These are phyloP conservation scores for Gynochthodes officinalis DNA, from an alignment of 257 asterid species.

Conservation along the genomic window DNA sequence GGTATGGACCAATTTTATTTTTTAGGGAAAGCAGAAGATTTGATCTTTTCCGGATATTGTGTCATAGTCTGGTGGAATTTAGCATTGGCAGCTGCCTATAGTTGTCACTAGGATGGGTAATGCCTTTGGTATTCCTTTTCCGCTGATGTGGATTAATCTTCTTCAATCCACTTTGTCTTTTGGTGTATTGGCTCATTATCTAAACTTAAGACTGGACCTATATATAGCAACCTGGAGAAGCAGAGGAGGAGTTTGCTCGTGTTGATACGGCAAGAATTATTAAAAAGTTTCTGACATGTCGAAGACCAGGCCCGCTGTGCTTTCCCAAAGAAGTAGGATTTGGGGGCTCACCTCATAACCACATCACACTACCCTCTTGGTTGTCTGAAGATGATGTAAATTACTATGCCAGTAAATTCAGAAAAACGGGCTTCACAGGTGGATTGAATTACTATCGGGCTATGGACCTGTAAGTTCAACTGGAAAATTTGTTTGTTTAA, in stretches of 20 bases:
- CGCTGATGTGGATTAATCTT: background rate
- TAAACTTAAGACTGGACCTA: conserved; percentile 9
- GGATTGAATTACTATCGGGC: conserved; percentile 92
- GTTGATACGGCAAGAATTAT: conserved; percentile 51
- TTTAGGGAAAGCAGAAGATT: too few species aligned
- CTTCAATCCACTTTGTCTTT: background rate
- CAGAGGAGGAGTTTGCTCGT: conserved; percentile 67
- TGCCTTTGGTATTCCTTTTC: too few species aligned
- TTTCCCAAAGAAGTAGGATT: conserved; percentile 64
- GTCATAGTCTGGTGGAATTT: background rate
- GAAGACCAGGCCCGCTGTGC: conserved; percentile 48
- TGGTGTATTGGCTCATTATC: background rate
- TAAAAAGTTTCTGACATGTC: conserved; percentile 46
- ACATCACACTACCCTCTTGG: conserved; percentile 74
- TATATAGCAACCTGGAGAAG: conserved; percentile 81
- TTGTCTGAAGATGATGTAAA: conserved; percentile 73
- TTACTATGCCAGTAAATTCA: conserved; percentile 60
- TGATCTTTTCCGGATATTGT: background rate
- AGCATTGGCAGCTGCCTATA: background rate
- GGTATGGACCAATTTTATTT: too few species aligned
- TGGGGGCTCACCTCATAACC: conserved; percentile 56
- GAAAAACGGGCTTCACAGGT: conserved; percentile 79
- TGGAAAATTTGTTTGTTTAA: background rate
- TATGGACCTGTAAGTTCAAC: conserved; percentile 67
- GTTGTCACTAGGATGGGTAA: background rate